Evolutionary conservation across 345 rosid genomes (phyloP).

Genomic region (Trapa incisa): DNA sequence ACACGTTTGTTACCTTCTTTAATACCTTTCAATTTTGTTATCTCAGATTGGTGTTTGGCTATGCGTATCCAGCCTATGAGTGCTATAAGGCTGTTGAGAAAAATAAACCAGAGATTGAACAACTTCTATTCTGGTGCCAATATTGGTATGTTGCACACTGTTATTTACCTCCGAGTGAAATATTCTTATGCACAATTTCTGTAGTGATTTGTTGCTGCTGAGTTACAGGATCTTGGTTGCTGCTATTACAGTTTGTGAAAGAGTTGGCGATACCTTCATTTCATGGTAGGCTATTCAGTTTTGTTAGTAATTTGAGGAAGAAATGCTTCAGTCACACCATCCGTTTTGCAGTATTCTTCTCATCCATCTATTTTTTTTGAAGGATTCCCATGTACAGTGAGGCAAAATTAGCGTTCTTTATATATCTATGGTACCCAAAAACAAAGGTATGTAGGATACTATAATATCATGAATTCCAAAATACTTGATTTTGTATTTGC

Average conservation of each 20-base stretch:
- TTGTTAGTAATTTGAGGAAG: background rate
- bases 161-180: background rate
- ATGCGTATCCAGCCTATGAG: slow-evolving; percentile 59
- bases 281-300: slow-evolving; percentile 35
- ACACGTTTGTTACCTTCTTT: background rate
- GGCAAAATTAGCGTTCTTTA: slow-evolving; percentile 51
- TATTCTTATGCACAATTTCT: background rate
- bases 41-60: slow-evolving; percentile 42
- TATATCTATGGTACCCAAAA: slow-evolving; percentile 64
- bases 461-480: background rate
- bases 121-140: slow-evolving; percentile 59
- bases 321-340: background rate
- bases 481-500: background rate
- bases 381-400: slow-evolving; percentile 71
- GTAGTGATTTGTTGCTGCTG: background rate
- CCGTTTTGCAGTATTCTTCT: slow-evolving; percentile 2
- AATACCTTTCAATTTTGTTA: background rate
- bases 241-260: slow-evolving; percentile 43
- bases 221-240: slow-evolving; percentile 58
- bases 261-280: slow-evolving; percentile 48
- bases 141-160: slow-evolving; percentile 28
- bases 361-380: slow-evolving; percentile 13
- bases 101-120: slow-evolving; percentile 51
- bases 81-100: slow-evolving; percentile 49
- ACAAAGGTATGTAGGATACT: slow-evolving; percentile 25